Conservation (phyloP, 257 asterid genomes). For the Osmanthus fragrans region DNA sequence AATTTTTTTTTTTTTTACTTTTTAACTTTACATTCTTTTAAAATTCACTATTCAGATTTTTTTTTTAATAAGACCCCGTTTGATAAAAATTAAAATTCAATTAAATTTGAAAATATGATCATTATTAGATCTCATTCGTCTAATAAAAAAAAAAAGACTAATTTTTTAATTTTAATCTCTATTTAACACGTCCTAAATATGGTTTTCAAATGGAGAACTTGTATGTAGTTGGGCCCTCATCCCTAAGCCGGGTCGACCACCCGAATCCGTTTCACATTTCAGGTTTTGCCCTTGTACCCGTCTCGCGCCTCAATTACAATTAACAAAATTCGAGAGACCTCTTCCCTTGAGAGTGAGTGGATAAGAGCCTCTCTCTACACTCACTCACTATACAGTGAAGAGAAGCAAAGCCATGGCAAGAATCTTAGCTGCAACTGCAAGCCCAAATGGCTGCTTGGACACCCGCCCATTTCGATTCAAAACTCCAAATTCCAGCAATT, state of each 20-base stretch:
- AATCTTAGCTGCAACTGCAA: constrained; percentile 22
- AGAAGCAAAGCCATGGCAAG: not conserved
- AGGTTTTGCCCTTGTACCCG: not conserved
- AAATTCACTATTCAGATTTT: too few species aligned
- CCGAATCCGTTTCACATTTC: not conserved
- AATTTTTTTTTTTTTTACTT: too few species aligned
- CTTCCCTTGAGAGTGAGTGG: not conserved
- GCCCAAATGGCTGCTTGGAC: constrained; percentile 37
- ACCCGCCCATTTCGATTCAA: constrained; percentile 27
- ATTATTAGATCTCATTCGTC: too few species aligned
- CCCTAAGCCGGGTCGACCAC: not conserved
- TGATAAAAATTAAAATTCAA: too few species aligned
- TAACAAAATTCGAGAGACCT: not conserved
- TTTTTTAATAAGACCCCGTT: too few species aligned
- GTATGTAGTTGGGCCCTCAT: not conserved
- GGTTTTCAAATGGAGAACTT: too few species aligned
- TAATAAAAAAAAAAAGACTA: too few species aligned
- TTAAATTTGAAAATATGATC: too few species aligned
- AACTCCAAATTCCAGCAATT: constrained; percentile 27
- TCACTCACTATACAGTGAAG: not conserved
- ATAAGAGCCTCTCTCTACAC: not conserved
- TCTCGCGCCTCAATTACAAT: not conserved
- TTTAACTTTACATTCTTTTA: too few species aligned
- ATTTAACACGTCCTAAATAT: too few species aligned
- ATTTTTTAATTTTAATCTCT: too few species aligned